phyloP scores from a whole-genome alignment of 345 rosid genomes.

The Hypericum perforatum region DNA sequence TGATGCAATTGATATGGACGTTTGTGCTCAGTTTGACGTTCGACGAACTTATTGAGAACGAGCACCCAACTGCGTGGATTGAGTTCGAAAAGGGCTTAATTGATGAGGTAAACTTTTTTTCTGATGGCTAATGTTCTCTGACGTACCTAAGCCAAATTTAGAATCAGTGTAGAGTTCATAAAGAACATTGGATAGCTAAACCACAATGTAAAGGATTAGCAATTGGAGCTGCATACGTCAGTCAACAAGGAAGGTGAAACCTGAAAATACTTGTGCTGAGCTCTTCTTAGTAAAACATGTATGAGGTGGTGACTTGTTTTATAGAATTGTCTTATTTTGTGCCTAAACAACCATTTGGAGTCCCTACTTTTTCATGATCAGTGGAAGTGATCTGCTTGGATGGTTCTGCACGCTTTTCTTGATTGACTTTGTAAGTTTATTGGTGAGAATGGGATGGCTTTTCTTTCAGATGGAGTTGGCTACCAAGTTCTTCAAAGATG shows the following conservation, averaged over 20 bases:
- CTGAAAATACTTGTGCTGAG: too few species aligned
- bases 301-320: too few species aligned
- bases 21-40: constrained; percentile 59
- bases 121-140: neutral
- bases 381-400: neutral
- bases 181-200: too few species aligned
- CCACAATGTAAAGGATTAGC: too few species aligned
- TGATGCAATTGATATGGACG: constrained; percentile 11
- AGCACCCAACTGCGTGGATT: constrained; percentile 83
- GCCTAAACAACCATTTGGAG: too few species aligned
- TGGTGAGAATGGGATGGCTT: neutral
- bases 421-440: constrained; percentile 1
- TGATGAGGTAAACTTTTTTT: constrained; percentile 46
- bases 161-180: too few species aligned
- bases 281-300: too few species aligned
- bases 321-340: too few species aligned
- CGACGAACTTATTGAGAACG: constrained; percentile 59
- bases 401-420: neutral
- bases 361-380: too few species aligned
- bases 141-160: neutral
- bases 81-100: constrained; percentile 83
- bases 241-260: too few species aligned
- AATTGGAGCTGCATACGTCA: too few species aligned
- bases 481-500: constrained; percentile 71
- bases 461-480: constrained; percentile 58